phyloP scores from a whole-genome alignment of 2,329 filamentous ascomycete species.

The Huntiella bhutanensis region DNA sequence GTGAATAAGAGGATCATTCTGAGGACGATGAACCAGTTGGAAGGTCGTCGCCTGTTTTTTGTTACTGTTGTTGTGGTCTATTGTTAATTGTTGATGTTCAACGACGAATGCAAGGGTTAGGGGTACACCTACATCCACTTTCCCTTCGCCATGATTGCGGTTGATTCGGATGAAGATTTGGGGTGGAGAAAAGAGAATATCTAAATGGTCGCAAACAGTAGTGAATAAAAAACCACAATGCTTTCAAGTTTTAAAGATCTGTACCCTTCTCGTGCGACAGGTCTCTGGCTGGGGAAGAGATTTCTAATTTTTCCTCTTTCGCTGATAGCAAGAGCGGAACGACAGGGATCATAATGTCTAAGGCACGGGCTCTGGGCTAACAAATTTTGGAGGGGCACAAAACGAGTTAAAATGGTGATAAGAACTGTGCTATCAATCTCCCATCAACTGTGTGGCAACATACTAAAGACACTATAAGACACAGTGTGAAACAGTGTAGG shows the following conservation, averaged over 20 bases:
- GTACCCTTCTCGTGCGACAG: no score
- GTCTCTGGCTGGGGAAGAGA: no score
- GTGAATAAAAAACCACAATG: no score
- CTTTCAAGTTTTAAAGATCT: no score
- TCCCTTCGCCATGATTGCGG: conserved; percentile 49
- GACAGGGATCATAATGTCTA: no score
- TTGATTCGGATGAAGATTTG: neutral
- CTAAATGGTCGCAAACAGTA: no score
- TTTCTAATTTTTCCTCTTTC: no score
- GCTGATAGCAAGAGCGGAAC: no score
- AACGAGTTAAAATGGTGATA: conserved; percentile 1
- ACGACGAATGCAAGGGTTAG: conserved; percentile 1
- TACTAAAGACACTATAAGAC: neutral
- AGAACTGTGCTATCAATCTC: neutral
- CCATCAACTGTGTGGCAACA: neutral
- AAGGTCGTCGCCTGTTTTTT: conserved; percentile 90
- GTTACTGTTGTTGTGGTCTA: conserved; percentile 28
- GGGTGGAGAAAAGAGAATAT: no score
- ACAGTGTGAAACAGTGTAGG: conserved; percentile 5
- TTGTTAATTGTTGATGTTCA: neutral
- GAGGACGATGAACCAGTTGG: conserved; percentile 82
- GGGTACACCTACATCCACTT: conserved; percentile 40
- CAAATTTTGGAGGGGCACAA: conserved; percentile 11
- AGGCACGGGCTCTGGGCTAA: no score
- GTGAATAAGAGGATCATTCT: conserved; percentile 94